Conservation (phyloP, 1,284 basidiomycete species). For the Microbotryum saponariae region DNA sequence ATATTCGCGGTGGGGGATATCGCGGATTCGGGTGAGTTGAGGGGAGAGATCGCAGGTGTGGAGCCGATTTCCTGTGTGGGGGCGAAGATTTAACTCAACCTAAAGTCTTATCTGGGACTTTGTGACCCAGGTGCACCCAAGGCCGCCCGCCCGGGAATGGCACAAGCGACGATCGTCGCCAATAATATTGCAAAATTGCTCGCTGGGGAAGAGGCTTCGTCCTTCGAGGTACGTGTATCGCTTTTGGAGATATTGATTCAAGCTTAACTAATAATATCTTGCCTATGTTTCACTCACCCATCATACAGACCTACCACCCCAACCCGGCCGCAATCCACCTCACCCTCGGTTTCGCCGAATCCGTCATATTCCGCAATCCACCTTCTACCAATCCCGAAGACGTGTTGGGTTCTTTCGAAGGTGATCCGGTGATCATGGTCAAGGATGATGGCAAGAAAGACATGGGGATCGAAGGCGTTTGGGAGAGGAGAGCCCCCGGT, state of each 20-base stretch:
- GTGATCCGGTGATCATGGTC: conserved; percentile 22
- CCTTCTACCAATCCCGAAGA: not conserved
- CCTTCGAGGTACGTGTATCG: conserved; percentile 2
- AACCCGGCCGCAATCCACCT: conserved; percentile 32
- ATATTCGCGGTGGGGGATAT: conserved; percentile 63
- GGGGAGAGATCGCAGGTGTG: too few species aligned
- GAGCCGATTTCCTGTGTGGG: too few species aligned
- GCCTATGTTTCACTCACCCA: too few species aligned
- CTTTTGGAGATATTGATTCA: too few species aligned
- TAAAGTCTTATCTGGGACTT: too few species aligned
- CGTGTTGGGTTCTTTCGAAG: conserved; percentile 2
- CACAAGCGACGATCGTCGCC: conserved; percentile 36
- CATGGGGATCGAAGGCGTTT: conserved; percentile 31
- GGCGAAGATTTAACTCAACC: too few species aligned
- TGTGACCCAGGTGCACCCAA: conserved; percentile 54
- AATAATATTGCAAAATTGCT: conserved; percentile 41
- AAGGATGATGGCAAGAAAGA: conserved; percentile 29
- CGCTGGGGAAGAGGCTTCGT: conserved; percentile 2
- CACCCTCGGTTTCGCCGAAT: conserved; percentile 29
- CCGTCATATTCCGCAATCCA: conserved; percentile 31
- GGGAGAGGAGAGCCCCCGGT: conserved; percentile 25
- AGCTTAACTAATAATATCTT: too few species aligned
- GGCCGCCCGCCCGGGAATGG: conserved; percentile 45
- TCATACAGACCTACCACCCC: conserved; percentile 11
- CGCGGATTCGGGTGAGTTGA: conserved; percentile 45